These are phyloP conservation scores for Eucalyptus tenuipes DNA, from an alignment of 345 rosid species.

Conservation along the genomic window DNA sequence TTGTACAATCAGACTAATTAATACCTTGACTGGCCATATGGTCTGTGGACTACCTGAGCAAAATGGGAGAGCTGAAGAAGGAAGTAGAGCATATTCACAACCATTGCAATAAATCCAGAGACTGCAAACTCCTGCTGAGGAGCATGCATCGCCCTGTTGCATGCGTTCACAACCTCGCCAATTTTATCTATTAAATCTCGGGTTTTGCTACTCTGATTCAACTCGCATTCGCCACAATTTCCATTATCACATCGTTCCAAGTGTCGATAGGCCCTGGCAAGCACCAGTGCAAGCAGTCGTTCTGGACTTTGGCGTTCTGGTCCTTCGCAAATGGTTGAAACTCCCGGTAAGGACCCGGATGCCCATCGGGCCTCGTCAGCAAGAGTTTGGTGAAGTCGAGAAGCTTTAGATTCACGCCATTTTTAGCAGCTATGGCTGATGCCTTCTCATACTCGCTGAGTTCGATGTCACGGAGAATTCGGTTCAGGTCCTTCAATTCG, in stretches of 20 bases:
- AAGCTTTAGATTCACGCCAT: constrained; percentile 42
- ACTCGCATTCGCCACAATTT: constrained; percentile 30
- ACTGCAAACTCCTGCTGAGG: background rate
- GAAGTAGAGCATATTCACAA: background rate
- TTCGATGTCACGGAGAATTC: constrained; percentile 49
- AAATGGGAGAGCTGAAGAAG: background rate
- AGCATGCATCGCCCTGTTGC: background rate
- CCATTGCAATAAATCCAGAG: background rate
- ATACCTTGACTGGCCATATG: background rate
- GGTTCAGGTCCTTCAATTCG: constrained; percentile 44
- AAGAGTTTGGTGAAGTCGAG: constrained; percentile 64
- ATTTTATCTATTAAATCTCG: background rate
- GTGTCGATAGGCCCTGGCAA: constrained; percentile 87
- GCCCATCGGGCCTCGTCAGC: constrained; percentile 75
- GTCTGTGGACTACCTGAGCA: background rate
- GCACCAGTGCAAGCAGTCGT: constrained; percentile 96
- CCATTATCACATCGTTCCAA: constrained; percentile 83
- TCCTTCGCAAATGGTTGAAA: constrained; percentile 58
- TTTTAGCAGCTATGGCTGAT: constrained; percentile 20
- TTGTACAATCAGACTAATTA: background rate
- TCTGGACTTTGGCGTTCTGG: constrained; percentile 57
- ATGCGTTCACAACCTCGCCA: background rate
- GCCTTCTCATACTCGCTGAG: constrained; percentile 47
- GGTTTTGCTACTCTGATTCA: background rate
- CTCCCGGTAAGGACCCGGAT: constrained; percentile 76